Evolutionary conservation across 2,329 filamentous ascomycete species (phyloP), one percentile per base, ranked within the genome.

Genomic region (Clonostachys solani): DNA sequence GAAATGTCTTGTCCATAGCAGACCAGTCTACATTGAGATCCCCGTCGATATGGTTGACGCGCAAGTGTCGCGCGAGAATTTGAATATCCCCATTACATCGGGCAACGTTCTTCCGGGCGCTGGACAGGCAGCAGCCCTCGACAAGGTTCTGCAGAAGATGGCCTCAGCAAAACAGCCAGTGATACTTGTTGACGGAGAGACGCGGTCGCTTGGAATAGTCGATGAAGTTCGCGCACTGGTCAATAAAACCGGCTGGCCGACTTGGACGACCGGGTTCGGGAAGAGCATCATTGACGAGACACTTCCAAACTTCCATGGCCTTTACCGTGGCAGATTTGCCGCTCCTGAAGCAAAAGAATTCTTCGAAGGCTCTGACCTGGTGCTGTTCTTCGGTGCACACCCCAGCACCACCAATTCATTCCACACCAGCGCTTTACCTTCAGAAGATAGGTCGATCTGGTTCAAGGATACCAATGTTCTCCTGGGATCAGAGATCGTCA

Each of bases 261-360:
- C 88, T 0, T 95, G 94, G 56, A 87, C 92, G n/a, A 87, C 89
- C 0, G 89, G 90, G 3, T 95, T 95, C 87, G 90, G 90, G 42
- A 95, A 95, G 69, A 81, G 89, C 16, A 86, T 87, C 17, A 79
- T 96, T 43, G 79, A 94, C 57, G 90, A 96, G 65, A 79, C 78
- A 3, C 77, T 87, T 42, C 72, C 77, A 16, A 87, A 81, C 59
- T 95, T 86, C 55, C 87, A 87, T 18, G 91, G 91, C 52, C 87
- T 95, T 6, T 95, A 95, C 87, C 0, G 83, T 84, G 42, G 77
- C 94, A 8, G 77, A 82, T 50, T 92, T 94, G 84, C 83, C 83
- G 49, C 84, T 86, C 44, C 23, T 29, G 23, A 29, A 29, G 23
- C 23, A 29, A 29, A 9, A 4, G 23, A 29, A 29, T 71, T 74